Evolutionary conservation across 2,329 filamentous ascomycete genomes (phyloP).

Genomic region (Spiromastix sp.): DNA sequence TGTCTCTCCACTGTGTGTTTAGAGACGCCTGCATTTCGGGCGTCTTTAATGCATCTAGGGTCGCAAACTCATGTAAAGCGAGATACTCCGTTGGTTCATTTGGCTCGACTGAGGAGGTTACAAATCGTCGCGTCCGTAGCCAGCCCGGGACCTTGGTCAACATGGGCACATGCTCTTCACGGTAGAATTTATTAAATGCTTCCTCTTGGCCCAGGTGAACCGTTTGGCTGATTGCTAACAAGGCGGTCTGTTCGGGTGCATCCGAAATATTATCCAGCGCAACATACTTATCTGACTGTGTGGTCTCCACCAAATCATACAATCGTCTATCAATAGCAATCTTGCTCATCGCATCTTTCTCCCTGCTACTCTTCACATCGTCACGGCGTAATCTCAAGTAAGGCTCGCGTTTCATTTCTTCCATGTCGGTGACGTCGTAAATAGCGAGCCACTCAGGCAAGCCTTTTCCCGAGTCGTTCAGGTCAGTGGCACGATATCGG

Average conservation of each 20-base stretch:
- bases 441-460: slow-evolving; percentile 64
- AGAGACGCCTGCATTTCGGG: slow-evolving; percentile 53
- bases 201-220: slow-evolving; percentile 47
- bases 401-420: slow-evolving; percentile 55
- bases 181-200: slow-evolving; percentile 58
- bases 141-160: slow-evolving; percentile 67
- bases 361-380: slow-evolving; percentile 46
- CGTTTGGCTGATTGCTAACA: slow-evolving; percentile 52
- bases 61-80: slow-evolving; percentile 61
- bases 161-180: slow-evolving; percentile 63
- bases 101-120: slow-evolving; percentile 54
- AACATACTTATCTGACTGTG: slow-evolving; percentile 47
- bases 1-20: slow-evolving; percentile 50
- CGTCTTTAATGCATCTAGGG: slow-evolving; percentile 56
- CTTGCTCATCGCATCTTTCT: slow-evolving; percentile 52
- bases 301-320: slow-evolving; percentile 52
- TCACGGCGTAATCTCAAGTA: slow-evolving; percentile 47
- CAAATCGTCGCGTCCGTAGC: slow-evolving; percentile 61
- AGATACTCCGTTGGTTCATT: slow-evolving; percentile 48
- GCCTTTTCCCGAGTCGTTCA: slow-evolving; percentile 26
- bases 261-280: slow-evolving; percentile 50
- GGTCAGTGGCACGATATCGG: slow-evolving; percentile 62
- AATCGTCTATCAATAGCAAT: slow-evolving; percentile 61
- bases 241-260: slow-evolving; percentile 49
- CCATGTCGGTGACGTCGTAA: slow-evolving; percentile 72